Evolutionary conservation across 495 filamentous ascomycete species (phyloP).

Genomic region (Physcia stellaris): DNA sequence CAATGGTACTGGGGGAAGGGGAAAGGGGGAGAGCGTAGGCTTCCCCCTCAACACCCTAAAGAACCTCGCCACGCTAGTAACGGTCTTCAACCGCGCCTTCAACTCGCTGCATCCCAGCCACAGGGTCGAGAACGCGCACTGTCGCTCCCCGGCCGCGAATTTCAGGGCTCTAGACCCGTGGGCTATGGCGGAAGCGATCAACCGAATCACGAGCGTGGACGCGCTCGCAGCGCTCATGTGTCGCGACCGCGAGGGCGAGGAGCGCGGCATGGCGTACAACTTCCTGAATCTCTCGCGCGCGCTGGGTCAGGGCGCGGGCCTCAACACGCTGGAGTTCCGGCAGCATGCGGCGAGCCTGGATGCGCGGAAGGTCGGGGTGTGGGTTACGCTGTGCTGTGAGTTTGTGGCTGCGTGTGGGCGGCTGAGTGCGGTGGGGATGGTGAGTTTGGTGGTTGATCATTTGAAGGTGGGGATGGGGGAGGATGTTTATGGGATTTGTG

Average conservation of each 20-base stretch:
- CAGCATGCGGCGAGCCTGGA: constrained; percentile 7
- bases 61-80: constrained; percentile 1
- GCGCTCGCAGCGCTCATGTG: background rate
- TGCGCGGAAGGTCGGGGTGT: background rate
- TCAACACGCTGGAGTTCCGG: constrained; percentile 9
- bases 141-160: background rate
- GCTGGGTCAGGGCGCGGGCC: background rate
- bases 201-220: background rate
- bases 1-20: no score
- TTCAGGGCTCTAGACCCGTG: background rate
- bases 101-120: constrained; percentile 3
- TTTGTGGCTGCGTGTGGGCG: background rate
- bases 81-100: constrained; percentile 5
- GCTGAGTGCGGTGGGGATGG: background rate
- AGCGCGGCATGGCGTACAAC: constrained; percentile 2
- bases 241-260: background rate
- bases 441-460: background rate
- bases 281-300: constrained; percentile 3
- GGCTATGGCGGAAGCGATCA: background rate
- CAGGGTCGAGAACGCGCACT: background rate
- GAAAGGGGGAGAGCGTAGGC: background rate
- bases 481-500: background rate
- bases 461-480: background rate
- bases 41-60: constrained; percentile 8
- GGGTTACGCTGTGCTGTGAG: constrained; percentile 3